These are phyloP conservation scores for Prunus campanulata DNA, from an alignment of 306 rosid genomes.

Conservation along the genomic window DNA sequence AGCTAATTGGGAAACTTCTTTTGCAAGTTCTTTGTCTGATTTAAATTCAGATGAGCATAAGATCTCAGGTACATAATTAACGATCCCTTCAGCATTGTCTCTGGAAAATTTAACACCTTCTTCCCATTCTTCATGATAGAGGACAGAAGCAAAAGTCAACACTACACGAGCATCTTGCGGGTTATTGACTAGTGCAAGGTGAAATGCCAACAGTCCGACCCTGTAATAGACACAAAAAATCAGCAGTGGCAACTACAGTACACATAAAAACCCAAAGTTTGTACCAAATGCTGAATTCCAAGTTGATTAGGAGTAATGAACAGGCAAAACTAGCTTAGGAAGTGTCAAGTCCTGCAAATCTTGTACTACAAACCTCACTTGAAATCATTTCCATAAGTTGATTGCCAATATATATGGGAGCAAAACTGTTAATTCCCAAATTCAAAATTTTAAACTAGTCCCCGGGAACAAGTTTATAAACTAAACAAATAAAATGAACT, in stretches of 20 bases:
- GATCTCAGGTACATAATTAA: conserved; percentile 69
- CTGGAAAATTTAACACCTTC: conserved; percentile 65
- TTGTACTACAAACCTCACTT: neutral
- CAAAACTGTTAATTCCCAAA: neutral
- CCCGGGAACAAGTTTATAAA: neutral
- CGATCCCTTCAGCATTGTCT: conserved; percentile 39
- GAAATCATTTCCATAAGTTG: neutral
- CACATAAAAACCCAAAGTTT: neutral
- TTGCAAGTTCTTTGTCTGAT: conserved; percentile 63
- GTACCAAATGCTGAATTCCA: neutral
- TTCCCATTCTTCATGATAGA: conserved; percentile 76
- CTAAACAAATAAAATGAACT: neutral
- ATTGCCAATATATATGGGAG: neutral
- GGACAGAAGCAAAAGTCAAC: conserved; percentile 67
- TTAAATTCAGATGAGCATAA: conserved; percentile 32
- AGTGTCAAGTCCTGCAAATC: neutral
- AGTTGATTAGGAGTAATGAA: neutral
- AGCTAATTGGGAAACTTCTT: conserved; percentile 62
- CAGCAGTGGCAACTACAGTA: conserved; percentile 15
- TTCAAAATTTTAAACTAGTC: neutral
- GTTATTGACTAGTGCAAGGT: conserved; percentile 60
- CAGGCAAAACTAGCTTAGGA: neutral
- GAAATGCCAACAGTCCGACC: conserved; percentile 81
- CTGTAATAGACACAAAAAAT: conserved; percentile 42
- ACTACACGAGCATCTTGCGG: conserved; percentile 73